A percentile compares a stretch with the other conserved stretches of the same genome.
Evolutionary conservation across 768 basidiomycete species (phyloP).

Genomic region (Auriscalpium orientale): DNA sequence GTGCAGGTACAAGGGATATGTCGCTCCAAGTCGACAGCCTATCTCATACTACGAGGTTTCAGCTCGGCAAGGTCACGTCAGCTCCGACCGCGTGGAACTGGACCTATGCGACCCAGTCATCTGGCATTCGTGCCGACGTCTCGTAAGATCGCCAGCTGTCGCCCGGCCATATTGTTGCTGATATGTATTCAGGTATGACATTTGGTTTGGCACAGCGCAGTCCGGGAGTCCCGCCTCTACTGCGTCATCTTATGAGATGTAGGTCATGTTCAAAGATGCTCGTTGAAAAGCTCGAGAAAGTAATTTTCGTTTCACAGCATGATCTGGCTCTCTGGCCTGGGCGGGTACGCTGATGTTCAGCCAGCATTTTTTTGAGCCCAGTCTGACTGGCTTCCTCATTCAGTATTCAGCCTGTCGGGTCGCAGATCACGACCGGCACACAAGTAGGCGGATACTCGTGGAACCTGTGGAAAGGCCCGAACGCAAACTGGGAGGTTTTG

Average conservation of each 20-base stretch:
- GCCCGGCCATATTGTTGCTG: neutral
- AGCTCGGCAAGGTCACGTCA: slow-evolving; percentile 35
- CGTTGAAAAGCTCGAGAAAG: too few species aligned
- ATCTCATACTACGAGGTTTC: neutral
- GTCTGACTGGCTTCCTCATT: neutral
- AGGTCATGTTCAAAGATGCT: slow-evolving; percentile 10
- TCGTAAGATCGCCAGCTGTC: slow-evolving; percentile 24
- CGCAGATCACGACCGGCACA: slow-evolving; percentile 34
- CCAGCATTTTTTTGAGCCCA: neutral
- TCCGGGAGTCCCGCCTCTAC: slow-evolving; percentile 38
- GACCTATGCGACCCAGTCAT: slow-evolving; percentile 36
- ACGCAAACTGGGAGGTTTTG: slow-evolving; percentile 46
- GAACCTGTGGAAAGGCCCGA: slow-evolving; percentile 50
- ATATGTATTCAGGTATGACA: slow-evolving; percentile 35
- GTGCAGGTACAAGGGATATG: slow-evolving; percentile 25
- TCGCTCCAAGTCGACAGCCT: neutral
- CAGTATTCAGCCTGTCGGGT: slow-evolving; percentile 52
- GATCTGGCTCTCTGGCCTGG: slow-evolving; percentile 54
- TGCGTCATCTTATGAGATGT: slow-evolving; percentile 49
- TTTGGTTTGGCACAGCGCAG: slow-evolving; percentile 41
- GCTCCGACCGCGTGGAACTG: slow-evolving; percentile 48
- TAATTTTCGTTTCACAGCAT: slow-evolving; percentile 28
- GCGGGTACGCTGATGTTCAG: slow-evolving; percentile 29
- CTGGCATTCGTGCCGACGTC: slow-evolving; percentile 47
- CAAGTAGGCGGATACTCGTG: slow-evolving; percentile 42